These are phyloP conservation scores for Coemansia sp. DNA, from an alignment of 192 early-diverging fungal genomes.

Conservation along the genomic window DNA sequence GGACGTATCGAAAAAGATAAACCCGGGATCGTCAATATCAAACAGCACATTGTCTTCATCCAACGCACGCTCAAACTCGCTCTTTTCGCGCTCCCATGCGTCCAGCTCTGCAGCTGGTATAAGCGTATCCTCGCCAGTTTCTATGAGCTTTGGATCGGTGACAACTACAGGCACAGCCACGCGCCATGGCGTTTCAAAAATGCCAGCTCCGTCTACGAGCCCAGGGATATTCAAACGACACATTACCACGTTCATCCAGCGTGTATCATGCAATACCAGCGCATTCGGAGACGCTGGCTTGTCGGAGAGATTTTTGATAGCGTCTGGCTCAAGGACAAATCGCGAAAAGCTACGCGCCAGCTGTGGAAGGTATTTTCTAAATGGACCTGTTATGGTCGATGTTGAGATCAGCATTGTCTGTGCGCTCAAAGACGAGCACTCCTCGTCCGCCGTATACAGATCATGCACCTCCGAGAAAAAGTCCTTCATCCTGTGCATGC, in stretches of 20 bases:
- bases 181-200: conserved; percentile 57
- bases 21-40: conserved; percentile 56
- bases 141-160: conserved; percentile 31
- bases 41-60: conserved; percentile 57
- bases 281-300: conserved; percentile 42
- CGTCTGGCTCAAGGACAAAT: conserved; percentile 46
- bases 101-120: conserved; percentile 49
- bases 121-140: conserved; percentile 36
- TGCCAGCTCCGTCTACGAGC: conserved; percentile 31
- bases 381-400: conserved; percentile 43
- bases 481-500: conserved; percentile 45
- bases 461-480: conserved; percentile 48
- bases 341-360: conserved; percentile 47
- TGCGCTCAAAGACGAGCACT: conserved; percentile 33
- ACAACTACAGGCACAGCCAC: conserved; percentile 27
- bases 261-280: conserved; percentile 52
- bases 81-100: conserved; percentile 49
- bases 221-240: conserved; percentile 36
- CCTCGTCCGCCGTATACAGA: conserved; percentile 42
- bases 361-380: conserved; percentile 42
- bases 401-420: conserved; percentile 45
- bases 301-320: conserved; percentile 1
- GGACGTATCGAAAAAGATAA: conserved; percentile 51
- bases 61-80: conserved; percentile 55
- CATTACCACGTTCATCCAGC: conserved; percentile 44